Evolutionary conservation across 2,329 filamentous ascomycete genomes (phyloP).

Genomic region (Venturia pyrina): DNA sequence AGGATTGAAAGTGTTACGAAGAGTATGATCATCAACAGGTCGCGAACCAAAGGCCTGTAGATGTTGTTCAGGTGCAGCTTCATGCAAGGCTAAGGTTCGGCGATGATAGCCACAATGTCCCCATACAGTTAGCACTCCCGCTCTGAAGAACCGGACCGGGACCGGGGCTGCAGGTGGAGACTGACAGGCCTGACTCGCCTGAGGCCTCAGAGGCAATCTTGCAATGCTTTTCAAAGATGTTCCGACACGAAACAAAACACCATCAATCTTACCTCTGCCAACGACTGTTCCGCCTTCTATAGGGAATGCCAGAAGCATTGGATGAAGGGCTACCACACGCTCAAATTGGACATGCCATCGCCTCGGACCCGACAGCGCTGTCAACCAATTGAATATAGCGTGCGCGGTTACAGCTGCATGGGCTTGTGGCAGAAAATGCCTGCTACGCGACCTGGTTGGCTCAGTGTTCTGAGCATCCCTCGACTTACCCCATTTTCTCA

Average conservation of each 20-base stretch:
- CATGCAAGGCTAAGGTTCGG: background rate
- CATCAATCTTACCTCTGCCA: background rate
- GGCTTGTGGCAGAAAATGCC: background rate
- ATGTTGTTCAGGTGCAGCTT: background rate
- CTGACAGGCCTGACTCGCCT: background rate
- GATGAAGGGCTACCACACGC: background rate
- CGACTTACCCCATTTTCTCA: background rate
- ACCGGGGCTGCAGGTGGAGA: background rate
- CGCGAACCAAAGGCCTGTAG: too few species aligned
- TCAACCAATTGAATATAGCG: background rate
- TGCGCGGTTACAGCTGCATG: constrained; percentile 1
- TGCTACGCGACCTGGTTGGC: background rate
- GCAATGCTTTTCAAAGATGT: background rate
- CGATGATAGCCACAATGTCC: background rate
- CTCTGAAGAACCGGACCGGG: background rate
- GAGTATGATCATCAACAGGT: too few species aligned
- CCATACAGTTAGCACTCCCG: background rate
- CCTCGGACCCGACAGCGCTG: background rate
- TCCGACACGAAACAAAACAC: background rate
- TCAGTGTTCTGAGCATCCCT: background rate
- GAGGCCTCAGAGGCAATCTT: background rate
- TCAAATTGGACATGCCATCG: background rate
- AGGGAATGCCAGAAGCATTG: background rate
- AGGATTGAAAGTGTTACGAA: background rate
- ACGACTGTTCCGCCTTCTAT: background rate